Percentiles rank a stretch among this genome's conserved stretches.
These are phyloP conservation scores for Aspergillus carlsbadensis DNA, from an alignment of 495 filamentous ascomycete genomes.

Conservation along the genomic window DNA sequence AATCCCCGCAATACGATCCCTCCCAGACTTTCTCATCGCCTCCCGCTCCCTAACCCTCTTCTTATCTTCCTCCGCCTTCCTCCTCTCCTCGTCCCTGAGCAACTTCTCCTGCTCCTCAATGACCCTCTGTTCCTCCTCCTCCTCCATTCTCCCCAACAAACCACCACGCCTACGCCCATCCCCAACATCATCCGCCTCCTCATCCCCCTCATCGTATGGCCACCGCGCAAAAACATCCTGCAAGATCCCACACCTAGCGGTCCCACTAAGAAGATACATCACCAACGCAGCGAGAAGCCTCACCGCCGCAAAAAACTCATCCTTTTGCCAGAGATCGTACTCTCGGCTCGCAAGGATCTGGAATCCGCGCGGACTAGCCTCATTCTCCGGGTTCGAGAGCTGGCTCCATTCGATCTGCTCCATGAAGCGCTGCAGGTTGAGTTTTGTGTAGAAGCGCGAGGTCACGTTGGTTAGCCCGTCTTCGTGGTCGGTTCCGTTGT, in stretches of 20 bases:
- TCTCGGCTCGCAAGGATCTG: conserved; percentile 27
- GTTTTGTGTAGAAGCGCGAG: conserved; percentile 19
- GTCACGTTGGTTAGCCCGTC: background rate
- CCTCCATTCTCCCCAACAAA: background rate
- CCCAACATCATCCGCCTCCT: conserved; percentile 9
- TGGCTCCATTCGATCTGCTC: conserved; percentile 20
- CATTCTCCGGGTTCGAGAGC: conserved; percentile 17
- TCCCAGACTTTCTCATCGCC: conserved; percentile 7
- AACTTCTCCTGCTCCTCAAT: conserved; percentile 14
- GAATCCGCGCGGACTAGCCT: conserved; percentile 20
- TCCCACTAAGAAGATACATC: conserved; percentile 32
- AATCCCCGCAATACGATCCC: conserved; percentile 19
- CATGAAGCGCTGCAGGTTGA: conserved; percentile 23
- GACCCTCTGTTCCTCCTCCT: conserved; percentile 14
- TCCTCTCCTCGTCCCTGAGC: conserved; percentile 15
- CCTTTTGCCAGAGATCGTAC: conserved; percentile 29
- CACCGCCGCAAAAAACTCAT: conserved; percentile 21
- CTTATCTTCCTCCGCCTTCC: conserved; percentile 15
- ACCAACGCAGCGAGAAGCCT: conserved; percentile 22
- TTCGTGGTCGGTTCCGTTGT: too few species aligned
- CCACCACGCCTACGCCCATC: too few species aligned
- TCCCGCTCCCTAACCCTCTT: conserved; percentile 3
- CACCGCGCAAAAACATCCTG: conserved; percentile 23
- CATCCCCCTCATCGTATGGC: conserved; percentile 19
- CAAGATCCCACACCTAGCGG: conserved; percentile 25